Conservation (phyloP, 176 grass and related monocot species). For the Eleusine indica region DNA sequence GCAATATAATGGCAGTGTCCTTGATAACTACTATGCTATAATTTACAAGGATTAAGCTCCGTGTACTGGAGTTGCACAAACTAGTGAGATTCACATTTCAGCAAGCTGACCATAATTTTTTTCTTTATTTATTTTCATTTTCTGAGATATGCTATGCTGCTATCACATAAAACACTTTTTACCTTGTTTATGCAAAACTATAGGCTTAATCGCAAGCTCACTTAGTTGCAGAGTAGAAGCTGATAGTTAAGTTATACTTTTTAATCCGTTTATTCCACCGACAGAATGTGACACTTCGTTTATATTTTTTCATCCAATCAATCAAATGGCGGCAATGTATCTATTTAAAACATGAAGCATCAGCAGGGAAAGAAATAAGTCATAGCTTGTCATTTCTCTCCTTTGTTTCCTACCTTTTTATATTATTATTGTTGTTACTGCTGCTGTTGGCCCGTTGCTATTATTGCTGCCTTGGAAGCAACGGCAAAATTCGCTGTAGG, state of each 20-base stretch:
- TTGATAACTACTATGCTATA: background rate
- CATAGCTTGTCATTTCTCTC: background rate
- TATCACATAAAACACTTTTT: background rate
- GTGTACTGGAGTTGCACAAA: background rate
- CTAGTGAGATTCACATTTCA: background rate
- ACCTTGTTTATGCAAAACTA: background rate
- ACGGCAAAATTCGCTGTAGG: too few relatives aligned
- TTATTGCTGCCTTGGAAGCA: too few relatives aligned
- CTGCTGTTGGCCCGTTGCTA: too few relatives aligned
- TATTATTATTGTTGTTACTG: too few relatives aligned
- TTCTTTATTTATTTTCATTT: background rate
- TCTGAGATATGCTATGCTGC: background rate
- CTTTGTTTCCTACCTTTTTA: background rate
- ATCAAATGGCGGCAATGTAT: background rate
- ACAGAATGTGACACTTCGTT: too few relatives aligned
- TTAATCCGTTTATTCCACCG: background rate
- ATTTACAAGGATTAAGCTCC: slow-evolving; percentile 6
- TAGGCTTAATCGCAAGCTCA: background rate
- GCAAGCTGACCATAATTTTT: background rate
- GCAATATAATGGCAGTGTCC: background rate
- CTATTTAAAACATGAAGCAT: background rate
- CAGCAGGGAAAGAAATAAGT: background rate
- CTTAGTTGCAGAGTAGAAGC: background rate
- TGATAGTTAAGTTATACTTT: background rate
- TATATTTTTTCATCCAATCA: background rate